Evolutionary conservation across 1,284 basidiomycete genomes (phyloP).

Genomic region (Amylostereum areolatum): DNA sequence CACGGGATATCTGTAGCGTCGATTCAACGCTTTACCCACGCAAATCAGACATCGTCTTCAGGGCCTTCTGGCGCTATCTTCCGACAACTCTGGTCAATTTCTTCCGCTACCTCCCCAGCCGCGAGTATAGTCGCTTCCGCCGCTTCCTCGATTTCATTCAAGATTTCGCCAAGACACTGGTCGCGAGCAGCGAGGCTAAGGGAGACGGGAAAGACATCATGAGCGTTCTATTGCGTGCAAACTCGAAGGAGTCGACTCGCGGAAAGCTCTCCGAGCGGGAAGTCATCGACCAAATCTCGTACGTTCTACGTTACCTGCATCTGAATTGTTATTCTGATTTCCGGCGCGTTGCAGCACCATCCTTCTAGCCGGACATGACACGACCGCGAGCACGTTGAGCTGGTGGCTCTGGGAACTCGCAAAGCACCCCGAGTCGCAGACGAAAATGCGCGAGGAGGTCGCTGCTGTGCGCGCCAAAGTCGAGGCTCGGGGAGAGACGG

Average conservation of each 20-base stretch:
- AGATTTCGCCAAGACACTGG: conserved; percentile 16
- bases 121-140: conserved; percentile 18
- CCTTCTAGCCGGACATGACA: conserved; percentile 20
- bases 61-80: conserved; percentile 18
- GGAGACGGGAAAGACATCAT: conserved; percentile 20
- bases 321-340: conserved; percentile 7
- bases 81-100: conserved; percentile 13
- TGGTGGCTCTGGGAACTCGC: conserved; percentile 24
- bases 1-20: conserved; percentile 5
- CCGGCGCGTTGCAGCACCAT: conserved; percentile 10
- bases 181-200: conserved; percentile 9
- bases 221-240: conserved; percentile 21
- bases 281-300: conserved; percentile 21
- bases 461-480: conserved; percentile 7
- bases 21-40: conserved; percentile 14
- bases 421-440: conserved; percentile 18
- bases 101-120: conserved; percentile 17
- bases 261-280: conserved; percentile 18
- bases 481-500: conserved; percentile 17
- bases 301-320: conserved; percentile 1
- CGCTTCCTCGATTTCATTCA: conserved; percentile 17
- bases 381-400: conserved; percentile 17
- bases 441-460: conserved; percentile 17
- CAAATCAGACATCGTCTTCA: conserved; percentile 13
- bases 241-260: conserved; percentile 14